Evolutionary conservation across 768 basidiomycete genomes (phyloP).

Genomic region (Mrakia blollopis): DNA sequence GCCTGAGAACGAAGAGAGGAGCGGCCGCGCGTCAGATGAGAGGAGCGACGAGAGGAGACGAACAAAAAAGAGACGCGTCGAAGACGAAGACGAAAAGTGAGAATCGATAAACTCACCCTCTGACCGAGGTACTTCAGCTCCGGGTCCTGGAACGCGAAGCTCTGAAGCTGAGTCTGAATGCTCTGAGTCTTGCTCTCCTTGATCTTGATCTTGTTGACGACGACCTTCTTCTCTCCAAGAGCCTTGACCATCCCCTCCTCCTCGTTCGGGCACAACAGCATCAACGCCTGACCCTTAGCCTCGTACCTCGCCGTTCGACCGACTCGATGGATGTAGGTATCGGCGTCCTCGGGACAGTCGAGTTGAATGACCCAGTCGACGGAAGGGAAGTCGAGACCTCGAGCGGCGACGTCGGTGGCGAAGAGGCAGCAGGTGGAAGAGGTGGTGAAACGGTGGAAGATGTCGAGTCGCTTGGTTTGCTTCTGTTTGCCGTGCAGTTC

Average conservation of each 20-base stretch:
- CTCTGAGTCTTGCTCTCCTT: conserved; percentile 77
- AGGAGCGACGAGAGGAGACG: background rate
- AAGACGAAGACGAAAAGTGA: background rate
- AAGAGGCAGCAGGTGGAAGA: conserved; percentile 80
- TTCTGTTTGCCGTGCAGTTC: conserved; percentile 96
- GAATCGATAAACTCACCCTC: conserved; percentile 55
- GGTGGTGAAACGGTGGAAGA: conserved; percentile 76
- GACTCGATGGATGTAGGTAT: conserved; percentile 95
- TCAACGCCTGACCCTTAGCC: conserved; percentile 74
- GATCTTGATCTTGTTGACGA: conserved; percentile 70
- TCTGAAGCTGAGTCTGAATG: conserved; percentile 83
- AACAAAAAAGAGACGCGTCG: background rate
- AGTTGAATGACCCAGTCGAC: conserved; percentile 96
- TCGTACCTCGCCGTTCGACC: conserved; percentile 93
- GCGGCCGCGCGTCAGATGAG: background rate
- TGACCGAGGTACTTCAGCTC: conserved; percentile 97
- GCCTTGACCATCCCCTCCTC: conserved; percentile 80
- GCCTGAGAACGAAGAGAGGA: conserved; percentile 53
- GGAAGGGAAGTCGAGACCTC: conserved; percentile 91
- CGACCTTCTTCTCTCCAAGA: conserved; percentile 66
- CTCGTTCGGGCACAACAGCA: conserved; percentile 82
- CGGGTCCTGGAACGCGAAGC: conserved; percentile 85
- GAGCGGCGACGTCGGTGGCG: conserved; percentile 92
- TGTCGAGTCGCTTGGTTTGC: conserved; percentile 75
- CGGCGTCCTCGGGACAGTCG: conserved; percentile 93